Evolutionary conservation across 768 basidiomycete genomes (phyloP).

Genomic region (Sporobolomyces phaffii): DNA sequence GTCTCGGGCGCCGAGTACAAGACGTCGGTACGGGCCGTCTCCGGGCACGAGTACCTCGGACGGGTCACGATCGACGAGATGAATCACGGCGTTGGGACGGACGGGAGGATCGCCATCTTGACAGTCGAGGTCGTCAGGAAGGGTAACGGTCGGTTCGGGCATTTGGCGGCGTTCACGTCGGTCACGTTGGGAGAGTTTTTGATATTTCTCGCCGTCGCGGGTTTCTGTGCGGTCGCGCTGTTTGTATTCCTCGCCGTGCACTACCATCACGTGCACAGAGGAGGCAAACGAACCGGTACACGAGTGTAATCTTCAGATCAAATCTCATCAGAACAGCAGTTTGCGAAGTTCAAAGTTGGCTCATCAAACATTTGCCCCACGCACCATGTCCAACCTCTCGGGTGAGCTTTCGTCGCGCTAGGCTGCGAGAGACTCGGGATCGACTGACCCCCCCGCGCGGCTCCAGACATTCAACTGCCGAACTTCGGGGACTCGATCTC

Average conservation of each 20-base stretch:
- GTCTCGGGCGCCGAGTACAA: not conserved
- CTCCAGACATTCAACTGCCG: slow-evolving; percentile 31
- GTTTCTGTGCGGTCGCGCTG: not conserved
- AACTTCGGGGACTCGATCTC: slow-evolving; percentile 41
- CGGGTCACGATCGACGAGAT: not conserved
- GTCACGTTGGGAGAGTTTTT: not conserved
- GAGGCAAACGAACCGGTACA: no score
- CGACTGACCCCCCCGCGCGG: not conserved
- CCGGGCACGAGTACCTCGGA: not conserved
- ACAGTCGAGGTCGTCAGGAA: not conserved
- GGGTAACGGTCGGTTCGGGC: slow-evolving; percentile 3
- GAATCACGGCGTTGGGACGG: not conserved
- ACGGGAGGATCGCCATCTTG: slow-evolving; percentile 6
- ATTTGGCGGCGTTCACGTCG: slow-evolving; percentile 14
- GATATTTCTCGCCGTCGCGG: not conserved
- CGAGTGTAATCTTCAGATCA: no score
- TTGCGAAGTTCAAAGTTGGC: no score
- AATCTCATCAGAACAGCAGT: no score
- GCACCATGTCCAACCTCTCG: not conserved
- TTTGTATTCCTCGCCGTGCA: not conserved
- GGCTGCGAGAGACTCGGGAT: not conserved
- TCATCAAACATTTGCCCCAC: not conserved
- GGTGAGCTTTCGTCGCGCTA: not conserved
- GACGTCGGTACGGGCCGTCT: not conserved
- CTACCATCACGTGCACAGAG: no score